These are phyloP conservation scores for Candida alai DNA, from an alignment of 805 yeast species.

Conservation along the genomic window DNA sequence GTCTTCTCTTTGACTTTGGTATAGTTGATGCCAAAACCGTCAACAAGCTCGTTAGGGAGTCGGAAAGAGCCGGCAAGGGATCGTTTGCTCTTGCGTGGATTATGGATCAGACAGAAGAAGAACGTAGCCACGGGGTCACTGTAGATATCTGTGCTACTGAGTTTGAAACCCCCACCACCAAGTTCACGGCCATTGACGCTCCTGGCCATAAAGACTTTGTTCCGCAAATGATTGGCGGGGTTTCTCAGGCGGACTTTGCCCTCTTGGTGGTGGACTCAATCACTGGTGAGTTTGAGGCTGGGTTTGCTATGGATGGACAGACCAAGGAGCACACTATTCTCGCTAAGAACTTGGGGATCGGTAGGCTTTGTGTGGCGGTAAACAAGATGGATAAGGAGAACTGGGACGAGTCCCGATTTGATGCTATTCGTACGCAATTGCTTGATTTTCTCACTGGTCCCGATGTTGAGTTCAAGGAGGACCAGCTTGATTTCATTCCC, in stretches of 20 bases:
- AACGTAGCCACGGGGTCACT: constrained; percentile 73
- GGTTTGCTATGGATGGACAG: constrained; percentile 65
- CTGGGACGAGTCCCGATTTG: constrained; percentile 54
- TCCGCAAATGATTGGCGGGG: constrained; percentile 84
- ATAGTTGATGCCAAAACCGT: constrained; percentile 63
- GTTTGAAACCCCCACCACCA: constrained; percentile 52
- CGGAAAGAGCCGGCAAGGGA: constrained; percentile 65
- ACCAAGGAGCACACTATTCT: constrained; percentile 75
- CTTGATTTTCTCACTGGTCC: constrained; percentile 44
- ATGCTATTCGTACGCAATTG: constrained; percentile 47
- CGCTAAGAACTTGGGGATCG: constrained; percentile 65
- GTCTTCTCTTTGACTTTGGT: constrained; percentile 63
- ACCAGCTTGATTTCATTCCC: constrained; percentile 54
- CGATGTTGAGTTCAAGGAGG: constrained; percentile 46
- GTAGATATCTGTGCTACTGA: constrained; percentile 69
- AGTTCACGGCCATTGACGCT: constrained; percentile 74
- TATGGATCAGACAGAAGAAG: constrained; percentile 77
- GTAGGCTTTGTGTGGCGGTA: constrained; percentile 54
- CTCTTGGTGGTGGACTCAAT: constrained; percentile 66
- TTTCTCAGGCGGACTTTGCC: constrained; percentile 74
- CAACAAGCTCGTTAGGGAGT: constrained; percentile 59
- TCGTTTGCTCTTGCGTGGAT: constrained; percentile 86
- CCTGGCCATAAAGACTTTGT: constrained; percentile 84
- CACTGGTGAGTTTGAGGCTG: constrained; percentile 66
- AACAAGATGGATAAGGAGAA: constrained; percentile 66